Evolutionary conservation across 1,284 basidiomycete species (phyloP), one percentile per base, ranked within the genome.

Genomic region (Ceratobasidium papillatum): DNA sequence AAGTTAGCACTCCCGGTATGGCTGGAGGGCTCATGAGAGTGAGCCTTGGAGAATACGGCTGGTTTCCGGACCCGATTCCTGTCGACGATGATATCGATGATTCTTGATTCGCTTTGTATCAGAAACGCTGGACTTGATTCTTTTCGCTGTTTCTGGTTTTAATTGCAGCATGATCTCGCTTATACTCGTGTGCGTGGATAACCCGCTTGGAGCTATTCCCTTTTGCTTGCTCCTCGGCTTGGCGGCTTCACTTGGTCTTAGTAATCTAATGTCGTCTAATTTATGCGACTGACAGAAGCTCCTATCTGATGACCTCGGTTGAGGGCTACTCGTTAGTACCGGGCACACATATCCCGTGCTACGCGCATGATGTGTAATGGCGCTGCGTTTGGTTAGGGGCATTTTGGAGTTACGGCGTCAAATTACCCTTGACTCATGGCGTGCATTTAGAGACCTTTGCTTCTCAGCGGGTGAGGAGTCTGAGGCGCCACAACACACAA

Each of bases 21-120:
- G 81, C 81, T 0, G 85, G 86, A 0, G 87, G 86, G 32, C 82
- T 88, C 61, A 49, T 59, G 68, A 83, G 84, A 58, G 86, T 91
- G 14, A 82, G 86, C 78, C 77, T 90, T 41, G 80, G 80, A 12
- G 77, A 75, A 34, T 90, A 82, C 77, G 90, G 90, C 4, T 91
- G 90, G 90, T 91, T 90, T 76, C 90, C 90, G n/a, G 68, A 71
- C 32, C 68, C 56, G 1, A 82, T 83, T 0, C 77, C 76, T 34
- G 80, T 82, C 12, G 80, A 79, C 27, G 43, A 83, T 27, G 79
- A 79, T 22, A 61, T 74, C 17, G 81, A 69, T 32, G 75, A 59
- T 14, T 71, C 52, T 22, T 71, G 32, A 71, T 8, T 11, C 45
- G 11, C 45, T 11, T 59, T n/a, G 36, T 38, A 11, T 56, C 14